Base-by-base conservation (phyloP, 176 grass and related monocot genomes). In the Bromus sterilis region DNA sequence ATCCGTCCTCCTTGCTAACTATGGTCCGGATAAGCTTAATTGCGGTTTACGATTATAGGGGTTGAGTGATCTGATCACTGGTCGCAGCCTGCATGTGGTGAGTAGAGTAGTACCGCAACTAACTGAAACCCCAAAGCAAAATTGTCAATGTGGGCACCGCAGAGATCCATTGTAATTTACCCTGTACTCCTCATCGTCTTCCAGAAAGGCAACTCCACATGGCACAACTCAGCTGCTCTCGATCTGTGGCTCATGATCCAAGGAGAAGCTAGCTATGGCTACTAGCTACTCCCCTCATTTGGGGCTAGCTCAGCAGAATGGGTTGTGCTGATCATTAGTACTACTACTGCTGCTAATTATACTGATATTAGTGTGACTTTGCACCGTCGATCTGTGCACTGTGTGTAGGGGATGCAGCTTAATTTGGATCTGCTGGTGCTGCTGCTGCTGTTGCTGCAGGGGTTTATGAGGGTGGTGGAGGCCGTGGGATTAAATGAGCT, bases 81-180 rank as follows among this genome's bases (percentile, higher is more conserved):
- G 51, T 77, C 72, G 51, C 51, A 73, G 66, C 15, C 58, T 35
- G n/a, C 81, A 88, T 88, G 86, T 84, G 86, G 80, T 23, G 76
- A 86, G 84, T 85, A 55, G 26, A 70, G 16, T 35, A n/a, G 18
- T 43, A 75, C 13, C 10, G 11, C 11, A 30, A 53, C 39, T 62
- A 55, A 44, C 62, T 18, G 44, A 24, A 66, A 56, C 25, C 63
- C 3, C 24, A 30, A n/a, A n/a, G n/a, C n/a, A n/a, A n/a, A n/a
- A 21, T 30, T 41, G 56, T 79, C 43, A 79, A 46, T 88, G 86
- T 83, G 56, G 6, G 9, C 56, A 55, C 41, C 16, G 9, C 56
- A 26, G 80, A 14, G 42, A 51, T 49, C 79, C 85, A 32, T 9
- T 32, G 49, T 75, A 62, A 49, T 9, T 49, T 49, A 16, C 15